Evolutionary conservation across 176 grass and related monocot species (phyloP), one percentile per base, ranked within the genome.

Genomic region (Musa acuminata): DNA sequence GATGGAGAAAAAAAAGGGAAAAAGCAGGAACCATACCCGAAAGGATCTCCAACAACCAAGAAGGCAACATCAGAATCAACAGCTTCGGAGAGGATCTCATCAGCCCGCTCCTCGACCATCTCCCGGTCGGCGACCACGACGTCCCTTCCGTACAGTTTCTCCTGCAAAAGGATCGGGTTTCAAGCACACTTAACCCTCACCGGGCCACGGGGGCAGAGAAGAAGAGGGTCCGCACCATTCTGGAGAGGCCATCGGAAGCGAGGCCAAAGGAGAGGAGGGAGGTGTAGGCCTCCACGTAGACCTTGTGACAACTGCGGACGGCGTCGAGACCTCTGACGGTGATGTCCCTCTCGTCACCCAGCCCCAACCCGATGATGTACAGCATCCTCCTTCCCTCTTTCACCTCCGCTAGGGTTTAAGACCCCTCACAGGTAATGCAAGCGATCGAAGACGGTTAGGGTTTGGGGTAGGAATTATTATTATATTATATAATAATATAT

Each of bases 261-360:
- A 98, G 80, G 64, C 90, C 95, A 58, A 98, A 89, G 55, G 80
- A 86, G 65, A 98, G 90, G 59, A 98, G 90, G 66, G 95, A 93
- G 48, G 95, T 98, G 85, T 93, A 93, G 17, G 95, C 88, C 84
- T 98, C 95, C 81, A 98, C 87, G 79, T 91, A 93, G 27, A 98
- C 73, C 82, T 83, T 98, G 78, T 72, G 58, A 75, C 88, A 93
- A 74, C 81, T 49, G 69, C 84, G 85, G 35, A 98, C 82, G 63
- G 84, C 88, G 43, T 98, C 90, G 51, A 98, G 95, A 7, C 90
- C 95, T 80, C 86, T 78, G 48, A 98, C 82, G 19, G 86, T 93
- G 86, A 98, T 93, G 82, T 91, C 95, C 62, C 87, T 84, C 80
- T 98, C 95, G 65, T 98, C 90, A 22, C 88, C 88, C 49, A 98